Base-by-base conservation (phyloP, 2,329 filamentous ascomycete species). In the Xylaria sp. region DNA sequence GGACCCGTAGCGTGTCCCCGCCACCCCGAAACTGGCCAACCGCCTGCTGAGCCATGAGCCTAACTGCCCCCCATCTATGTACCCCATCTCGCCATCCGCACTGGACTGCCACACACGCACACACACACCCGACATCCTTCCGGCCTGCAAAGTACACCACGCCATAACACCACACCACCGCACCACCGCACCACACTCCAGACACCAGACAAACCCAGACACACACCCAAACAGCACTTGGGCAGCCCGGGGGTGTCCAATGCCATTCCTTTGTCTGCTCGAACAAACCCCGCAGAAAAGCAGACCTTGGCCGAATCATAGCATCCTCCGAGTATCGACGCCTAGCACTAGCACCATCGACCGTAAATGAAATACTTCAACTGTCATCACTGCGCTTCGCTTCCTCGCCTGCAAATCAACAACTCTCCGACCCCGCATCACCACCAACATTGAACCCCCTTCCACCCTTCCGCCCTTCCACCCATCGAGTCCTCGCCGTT, bases 401-500 rank as follows among this genome's bases (percentile, higher is more conserved):
- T 20, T 47, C 22, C 18, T 45, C 19, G 19, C 13, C 29, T 47
- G 20, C 44, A 29, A 39, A 37, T 17, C 7, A 11, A 20, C 21
- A 6, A n/a, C 13, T 42, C 6, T 22, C n/a, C 26, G 41, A 59
- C 60, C 60, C 62, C 62, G 60, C 58, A 57, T 47, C 54, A 53
- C 40, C 50, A 26, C 48, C 19, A 52, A 43, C 43, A 34, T 45
- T 48, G 39, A 44, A 51, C 45, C 48, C 53, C 50, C 37, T 40
- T 17, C 24, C 7, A 16, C 7, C 24, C 29, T 19, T 47, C 38
- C 29, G 44, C 43, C 29, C 18, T 29, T 40, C 38, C n/a, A n/a
- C n/a, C 43, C 56, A 66, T 65, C 62, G 63, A 64, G 63, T 60
- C 52, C 61, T 65, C 52, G 22, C 56, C 56, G 53, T 60, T 65